These are phyloP conservation scores for Cercospora zeae-maydis DNA, from an alignment of 2,329 filamentous ascomycete genomes.

Conservation along the genomic window DNA sequence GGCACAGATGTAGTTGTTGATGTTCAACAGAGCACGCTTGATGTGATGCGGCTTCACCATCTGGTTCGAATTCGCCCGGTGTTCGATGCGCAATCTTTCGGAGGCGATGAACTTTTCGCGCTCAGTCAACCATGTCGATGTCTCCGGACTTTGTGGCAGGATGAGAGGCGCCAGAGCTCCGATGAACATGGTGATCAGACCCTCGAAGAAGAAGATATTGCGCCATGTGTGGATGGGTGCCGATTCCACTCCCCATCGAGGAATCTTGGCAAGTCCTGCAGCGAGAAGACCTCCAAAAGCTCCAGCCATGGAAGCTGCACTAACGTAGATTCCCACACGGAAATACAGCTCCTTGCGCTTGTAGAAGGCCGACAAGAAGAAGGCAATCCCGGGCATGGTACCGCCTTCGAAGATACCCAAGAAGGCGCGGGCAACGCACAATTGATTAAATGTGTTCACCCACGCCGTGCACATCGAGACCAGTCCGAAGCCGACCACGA, in stretches of 20 bases:
- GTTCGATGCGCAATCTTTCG: constrained; percentile 51
- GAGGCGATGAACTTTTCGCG: constrained; percentile 55
- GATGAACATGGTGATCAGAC: constrained; percentile 51
- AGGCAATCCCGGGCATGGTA: constrained; percentile 49
- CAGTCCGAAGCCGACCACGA: constrained; percentile 55
- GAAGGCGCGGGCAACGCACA: constrained; percentile 46
- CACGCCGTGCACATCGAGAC: constrained; percentile 44
- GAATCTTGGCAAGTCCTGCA: constrained; percentile 47
- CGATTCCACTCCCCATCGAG: constrained; percentile 48
- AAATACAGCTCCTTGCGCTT: constrained; percentile 26
- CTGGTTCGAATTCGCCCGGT: constrained; percentile 46
- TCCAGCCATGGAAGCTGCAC: constrained; percentile 40
- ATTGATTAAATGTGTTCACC: constrained; percentile 16
- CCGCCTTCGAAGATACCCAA: constrained; percentile 71
- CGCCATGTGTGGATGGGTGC: constrained; percentile 52
- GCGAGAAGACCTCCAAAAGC: constrained; percentile 27
- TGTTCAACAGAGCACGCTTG: constrained; percentile 51
- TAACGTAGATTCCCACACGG: constrained; percentile 27
- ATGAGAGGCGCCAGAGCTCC: constrained; percentile 49
- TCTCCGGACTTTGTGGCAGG: constrained; percentile 50
- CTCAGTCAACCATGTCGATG: constrained; percentile 51
- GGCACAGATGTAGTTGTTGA: constrained; percentile 59
- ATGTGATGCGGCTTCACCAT: constrained; percentile 50
- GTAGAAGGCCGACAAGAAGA: constrained; percentile 29
- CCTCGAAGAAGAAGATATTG: constrained; percentile 64